Conservation (phyloP, 768 basidiomycete species). For the Lactifluus pinguis region DNA sequence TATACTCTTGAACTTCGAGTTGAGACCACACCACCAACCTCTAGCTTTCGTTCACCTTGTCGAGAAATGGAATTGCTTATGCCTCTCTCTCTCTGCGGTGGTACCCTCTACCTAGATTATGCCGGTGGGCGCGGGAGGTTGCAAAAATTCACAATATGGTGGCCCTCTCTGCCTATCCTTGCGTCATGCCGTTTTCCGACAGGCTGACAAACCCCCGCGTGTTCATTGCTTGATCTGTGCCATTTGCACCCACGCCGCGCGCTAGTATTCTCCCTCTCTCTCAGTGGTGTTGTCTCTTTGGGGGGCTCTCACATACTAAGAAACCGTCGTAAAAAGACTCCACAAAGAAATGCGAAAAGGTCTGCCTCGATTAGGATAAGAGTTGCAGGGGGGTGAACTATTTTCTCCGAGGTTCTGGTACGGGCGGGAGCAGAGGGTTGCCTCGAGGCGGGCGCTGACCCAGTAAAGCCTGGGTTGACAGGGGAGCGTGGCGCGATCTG, state of each 20-base stretch:
- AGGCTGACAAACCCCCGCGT: too few relatives aligned
- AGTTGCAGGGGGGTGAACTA: neutral
- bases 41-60: too few relatives aligned
- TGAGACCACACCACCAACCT: too few relatives aligned
- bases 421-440: neutral
- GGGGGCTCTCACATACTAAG: neutral
- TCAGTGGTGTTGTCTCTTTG: neutral
- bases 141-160: too few relatives aligned
- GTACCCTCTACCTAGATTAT: too few relatives aligned
- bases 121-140: too few relatives aligned
- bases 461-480: neutral
- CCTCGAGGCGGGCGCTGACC: constrained; percentile 8
- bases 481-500: neutral
- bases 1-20: too few relatives aligned
- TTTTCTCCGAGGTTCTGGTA: neutral
- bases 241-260: neutral
- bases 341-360: neutral
- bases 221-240: neutral
- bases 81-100: too few relatives aligned
- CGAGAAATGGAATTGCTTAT: too few relatives aligned
- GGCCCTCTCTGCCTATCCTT: neutral
- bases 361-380: neutral
- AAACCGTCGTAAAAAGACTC: neutral
- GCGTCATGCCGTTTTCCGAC: too few relatives aligned
- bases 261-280: neutral